phyloP scores from a whole-genome alignment of 371 early-diverging fungal genomes.

The Apophysomyces ossiformis region DNA sequence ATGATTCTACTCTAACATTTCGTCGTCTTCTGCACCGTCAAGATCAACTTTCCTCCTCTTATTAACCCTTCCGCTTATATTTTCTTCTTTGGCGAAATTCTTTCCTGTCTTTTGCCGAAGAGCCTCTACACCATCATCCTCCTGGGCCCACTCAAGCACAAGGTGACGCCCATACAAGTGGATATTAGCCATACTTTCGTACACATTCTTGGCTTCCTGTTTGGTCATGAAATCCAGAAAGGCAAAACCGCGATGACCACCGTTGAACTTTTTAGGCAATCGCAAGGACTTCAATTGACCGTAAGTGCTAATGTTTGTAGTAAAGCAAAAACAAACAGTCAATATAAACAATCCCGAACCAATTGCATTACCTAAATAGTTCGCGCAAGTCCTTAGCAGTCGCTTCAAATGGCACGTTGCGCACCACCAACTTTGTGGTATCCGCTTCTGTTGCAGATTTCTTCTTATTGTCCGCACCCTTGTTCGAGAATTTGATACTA shows the following conservation, averaged over 20 bases:
- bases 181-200: slow-evolving; percentile 85
- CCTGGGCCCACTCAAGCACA: slow-evolving; percentile 96
- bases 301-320: slow-evolving; percentile 65
- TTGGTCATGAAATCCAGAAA: slow-evolving; percentile 96
- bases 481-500: slow-evolving; percentile 85
- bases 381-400: slow-evolving; percentile 93
- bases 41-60: slow-evolving; percentile 62
- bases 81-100: slow-evolving; percentile 66
- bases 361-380: slow-evolving; percentile 73
- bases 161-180: slow-evolving; percentile 99
- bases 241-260: slow-evolving; percentile 97
- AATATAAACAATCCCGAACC: neutral
- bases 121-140: slow-evolving; percentile 69
- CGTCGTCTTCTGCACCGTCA: slow-evolving; percentile 43
- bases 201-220: slow-evolving; percentile 93
- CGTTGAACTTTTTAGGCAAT: slow-evolving; percentile 94
- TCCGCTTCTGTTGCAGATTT: slow-evolving; percentile 44
- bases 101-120: slow-evolving; percentile 72
- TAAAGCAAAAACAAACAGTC: slow-evolving; percentile 3
- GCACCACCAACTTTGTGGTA: slow-evolving; percentile 89
- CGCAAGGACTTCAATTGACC: slow-evolving; percentile 95
- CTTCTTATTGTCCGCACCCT: slow-evolving; percentile 36
- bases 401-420: slow-evolving; percentile 99
- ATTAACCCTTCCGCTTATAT: slow-evolving; percentile 39
- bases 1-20: slow-evolving; percentile 33